Evolutionary conservation across 2,329 filamentous ascomycete genomes (phyloP).

Genomic region (Teratosphaeria epicoccoides): DNA sequence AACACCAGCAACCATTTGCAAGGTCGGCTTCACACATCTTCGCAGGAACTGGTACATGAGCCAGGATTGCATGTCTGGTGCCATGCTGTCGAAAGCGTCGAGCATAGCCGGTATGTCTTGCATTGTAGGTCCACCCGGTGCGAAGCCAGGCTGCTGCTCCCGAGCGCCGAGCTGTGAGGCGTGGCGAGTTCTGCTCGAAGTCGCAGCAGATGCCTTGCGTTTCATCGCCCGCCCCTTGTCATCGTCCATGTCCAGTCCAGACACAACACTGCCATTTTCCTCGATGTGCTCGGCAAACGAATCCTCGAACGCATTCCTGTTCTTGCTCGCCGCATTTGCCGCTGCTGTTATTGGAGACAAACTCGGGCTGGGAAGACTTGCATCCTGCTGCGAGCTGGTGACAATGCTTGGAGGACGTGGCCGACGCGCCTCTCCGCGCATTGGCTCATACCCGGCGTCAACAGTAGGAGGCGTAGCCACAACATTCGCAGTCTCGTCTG

Average conservation of each 20-base stretch:
- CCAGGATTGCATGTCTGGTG: conserved; percentile 83
- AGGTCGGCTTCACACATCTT: conserved; percentile 73
- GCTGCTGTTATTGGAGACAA: conserved; percentile 81
- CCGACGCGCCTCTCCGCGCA: conserved; percentile 17
- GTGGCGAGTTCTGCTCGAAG: background rate
- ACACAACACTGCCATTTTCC: conserved; percentile 23
- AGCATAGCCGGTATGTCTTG: conserved; percentile 79
- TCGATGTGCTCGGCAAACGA: conserved; percentile 24
- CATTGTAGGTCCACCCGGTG: conserved; percentile 30
- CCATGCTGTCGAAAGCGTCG: conserved; percentile 83
- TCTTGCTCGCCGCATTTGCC: conserved; percentile 42
- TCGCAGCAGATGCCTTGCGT: conserved; percentile 5
- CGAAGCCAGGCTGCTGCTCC: conserved; percentile 5
- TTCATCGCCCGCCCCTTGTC: conserved; percentile 13
- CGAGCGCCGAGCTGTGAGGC: background rate
- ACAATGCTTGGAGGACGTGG: conserved; percentile 46
- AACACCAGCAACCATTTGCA: conserved; percentile 79
- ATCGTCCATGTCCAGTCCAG: conserved; percentile 25
- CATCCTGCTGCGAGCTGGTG: conserved; percentile 68
- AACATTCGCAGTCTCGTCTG: conserved; percentile 4
- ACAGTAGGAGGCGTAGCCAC: conserved; percentile 65
- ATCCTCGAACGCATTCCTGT: conserved; percentile 23
- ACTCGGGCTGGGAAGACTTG: conserved; percentile 86
- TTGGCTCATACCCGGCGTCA: conserved; percentile 57
- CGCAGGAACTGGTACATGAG: conserved; percentile 94